Evolutionary conservation across 2,329 filamentous ascomycete species (phyloP).

Genomic region (Myriosclerotinia duriaeana): DNA sequence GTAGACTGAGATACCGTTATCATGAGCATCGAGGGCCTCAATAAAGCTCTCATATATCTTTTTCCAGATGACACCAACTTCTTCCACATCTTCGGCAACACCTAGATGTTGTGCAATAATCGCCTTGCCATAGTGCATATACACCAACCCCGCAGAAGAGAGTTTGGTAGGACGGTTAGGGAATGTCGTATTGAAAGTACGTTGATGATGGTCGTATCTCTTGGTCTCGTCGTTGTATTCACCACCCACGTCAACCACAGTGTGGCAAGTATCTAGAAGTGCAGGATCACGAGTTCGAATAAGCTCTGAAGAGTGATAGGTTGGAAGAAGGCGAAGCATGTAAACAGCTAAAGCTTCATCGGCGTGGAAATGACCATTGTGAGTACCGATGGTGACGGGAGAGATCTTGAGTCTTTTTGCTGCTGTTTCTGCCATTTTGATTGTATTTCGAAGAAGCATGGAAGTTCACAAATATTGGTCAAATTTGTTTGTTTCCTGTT

Average conservation of each 20-base stretch:
- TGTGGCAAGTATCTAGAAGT: slow-evolving; percentile 78
- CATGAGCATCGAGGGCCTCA: slow-evolving; percentile 94
- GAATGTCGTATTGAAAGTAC: slow-evolving; percentile 82
- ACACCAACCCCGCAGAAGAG: slow-evolving; percentile 89
- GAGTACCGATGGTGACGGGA: slow-evolving; percentile 67
- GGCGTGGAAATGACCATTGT: slow-evolving; percentile 98
- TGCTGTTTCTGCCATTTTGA: slow-evolving; percentile 66
- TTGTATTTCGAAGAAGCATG: slow-evolving; percentile 49
- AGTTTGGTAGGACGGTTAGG: slow-evolving; percentile 83
- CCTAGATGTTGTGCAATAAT: slow-evolving; percentile 71
- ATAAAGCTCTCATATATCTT: slow-evolving; percentile 94
- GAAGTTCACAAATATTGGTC: slow-evolving; percentile 22
- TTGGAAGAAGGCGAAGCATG: slow-evolving; percentile 85
- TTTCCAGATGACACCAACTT: slow-evolving; percentile 73
- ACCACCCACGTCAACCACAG: slow-evolving; percentile 95
- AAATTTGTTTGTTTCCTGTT: background rate
- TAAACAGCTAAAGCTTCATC: slow-evolving; percentile 97
- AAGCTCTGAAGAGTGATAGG: slow-evolving; percentile 71
- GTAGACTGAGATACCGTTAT: slow-evolving; percentile 88
- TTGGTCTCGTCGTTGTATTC: slow-evolving; percentile 76
- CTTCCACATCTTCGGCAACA: slow-evolving; percentile 59
- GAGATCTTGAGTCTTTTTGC: slow-evolving; percentile 83
- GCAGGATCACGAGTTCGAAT: slow-evolving; percentile 85
- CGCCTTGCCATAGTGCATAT: slow-evolving; percentile 87
- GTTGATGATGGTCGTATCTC: slow-evolving; percentile 97